phyloP scores from a whole-genome alignment of 208 protist genomes.

The Trichomonas vaginalis region DNA sequence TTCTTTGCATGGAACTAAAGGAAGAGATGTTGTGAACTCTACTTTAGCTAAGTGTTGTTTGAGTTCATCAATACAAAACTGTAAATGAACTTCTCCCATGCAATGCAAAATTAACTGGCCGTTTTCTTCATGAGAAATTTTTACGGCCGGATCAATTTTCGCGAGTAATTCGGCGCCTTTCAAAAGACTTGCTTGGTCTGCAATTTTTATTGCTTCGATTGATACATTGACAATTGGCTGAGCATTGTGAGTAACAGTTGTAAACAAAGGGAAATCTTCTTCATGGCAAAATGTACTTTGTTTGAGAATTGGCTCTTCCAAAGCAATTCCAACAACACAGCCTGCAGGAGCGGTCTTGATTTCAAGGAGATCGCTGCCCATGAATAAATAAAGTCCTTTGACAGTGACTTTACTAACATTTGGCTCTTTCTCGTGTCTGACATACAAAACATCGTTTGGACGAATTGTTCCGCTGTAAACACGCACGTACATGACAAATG shows the following conservation, averaged over 20 bases:
- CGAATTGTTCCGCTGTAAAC: slow-evolving; percentile 17
- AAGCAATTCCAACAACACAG: slow-evolving; percentile 20
- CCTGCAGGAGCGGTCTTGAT: slow-evolving; percentile 14
- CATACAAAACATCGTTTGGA: background rate
- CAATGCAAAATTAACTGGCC: background rate
- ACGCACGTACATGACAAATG: slow-evolving; percentile 1
- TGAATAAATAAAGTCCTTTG: slow-evolving; percentile 5
- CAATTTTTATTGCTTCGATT: background rate
- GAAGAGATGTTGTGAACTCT: background rate
- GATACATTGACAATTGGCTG: slow-evolving; percentile 23
- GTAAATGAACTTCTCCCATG: background rate
- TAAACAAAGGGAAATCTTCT: background rate
- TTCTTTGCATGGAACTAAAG: background rate
- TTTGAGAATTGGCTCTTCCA: background rate
- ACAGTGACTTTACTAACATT: background rate
- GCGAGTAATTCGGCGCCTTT: background rate
- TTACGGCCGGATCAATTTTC: background rate
- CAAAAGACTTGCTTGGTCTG: background rate
- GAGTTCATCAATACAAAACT: slow-evolving; percentile 9
- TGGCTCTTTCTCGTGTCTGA: background rate
- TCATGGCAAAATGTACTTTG: slow-evolving; percentile 7
- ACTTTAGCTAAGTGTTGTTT: background rate
- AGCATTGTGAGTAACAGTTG: background rate
- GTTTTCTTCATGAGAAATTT: background rate
- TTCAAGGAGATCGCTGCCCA: slow-evolving; percentile 14